A percentile compares a stretch with the other conserved stretches of the same genome.
Conservation (phyloP, 192 early-diverging fungal genomes). For the Coemansia reversa region DNA sequence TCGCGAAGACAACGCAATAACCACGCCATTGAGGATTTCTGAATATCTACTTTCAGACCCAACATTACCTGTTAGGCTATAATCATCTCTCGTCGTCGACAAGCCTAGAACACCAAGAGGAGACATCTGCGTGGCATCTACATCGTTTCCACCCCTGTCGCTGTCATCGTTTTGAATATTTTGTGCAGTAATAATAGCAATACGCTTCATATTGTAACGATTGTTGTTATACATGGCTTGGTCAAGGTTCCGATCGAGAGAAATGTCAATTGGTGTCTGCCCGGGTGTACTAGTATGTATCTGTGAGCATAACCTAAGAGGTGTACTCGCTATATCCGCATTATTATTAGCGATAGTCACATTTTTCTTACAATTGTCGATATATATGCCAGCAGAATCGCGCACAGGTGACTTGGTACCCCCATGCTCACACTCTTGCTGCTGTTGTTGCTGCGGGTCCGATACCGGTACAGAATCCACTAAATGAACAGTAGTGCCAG, state of each 20-base stretch:
- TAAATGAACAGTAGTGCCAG: background rate
- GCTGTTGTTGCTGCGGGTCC: background rate
- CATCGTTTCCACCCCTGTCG: background rate
- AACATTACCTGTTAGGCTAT: slow-evolving; percentile 7
- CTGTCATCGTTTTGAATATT: background rate
- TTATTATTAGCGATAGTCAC: background rate
- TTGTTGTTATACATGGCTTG: slow-evolving; percentile 36
- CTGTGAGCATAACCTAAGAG: slow-evolving; percentile 3
- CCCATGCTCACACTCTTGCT: background rate
- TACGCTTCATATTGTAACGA: background rate
- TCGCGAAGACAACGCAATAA: slow-evolving; percentile 37
- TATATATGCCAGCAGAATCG: background rate
- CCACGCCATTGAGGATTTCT: slow-evolving; percentile 18
- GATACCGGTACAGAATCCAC: background rate
- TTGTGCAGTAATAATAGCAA: background rate
- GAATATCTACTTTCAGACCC: slow-evolving; percentile 1
- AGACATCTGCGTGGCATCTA: slow-evolving; percentile 42
- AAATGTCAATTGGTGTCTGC: slow-evolving; percentile 39
- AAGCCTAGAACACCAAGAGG: slow-evolving; percentile 6
- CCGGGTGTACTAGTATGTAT: slow-evolving; percentile 30
- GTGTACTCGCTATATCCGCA: slow-evolving; percentile 13
- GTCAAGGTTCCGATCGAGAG: slow-evolving; percentile 39
- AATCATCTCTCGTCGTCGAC: slow-evolving; percentile 1
- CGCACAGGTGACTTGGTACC: background rate
- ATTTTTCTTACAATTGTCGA: background rate